A percentile compares a stretch with the other conserved stretches of the same genome.
Conservation (phyloP, 495 filamentous ascomycete species). For the Penicillium herquei region DNA sequence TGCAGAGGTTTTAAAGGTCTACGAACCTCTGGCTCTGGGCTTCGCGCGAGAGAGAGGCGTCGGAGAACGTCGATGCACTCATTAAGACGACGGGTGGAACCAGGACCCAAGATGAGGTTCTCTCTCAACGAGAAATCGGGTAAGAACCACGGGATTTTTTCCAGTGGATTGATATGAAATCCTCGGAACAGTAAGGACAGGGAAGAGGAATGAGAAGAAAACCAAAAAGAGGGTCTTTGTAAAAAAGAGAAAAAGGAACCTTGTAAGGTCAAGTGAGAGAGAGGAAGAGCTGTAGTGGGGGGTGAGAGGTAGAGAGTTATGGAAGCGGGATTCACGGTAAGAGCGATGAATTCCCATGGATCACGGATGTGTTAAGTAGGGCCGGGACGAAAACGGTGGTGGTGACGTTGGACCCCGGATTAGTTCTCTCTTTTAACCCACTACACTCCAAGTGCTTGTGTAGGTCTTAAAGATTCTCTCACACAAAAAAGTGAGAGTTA, state of each 20-base stretch:
- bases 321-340: constrained; percentile 15
- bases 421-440: background rate
- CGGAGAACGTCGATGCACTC: constrained; percentile 47
- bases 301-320: background rate
- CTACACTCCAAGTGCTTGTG: background rate
- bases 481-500: too few relatives aligned
- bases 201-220: constrained; percentile 8
- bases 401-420: constrained; percentile 4
- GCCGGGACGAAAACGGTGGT: constrained; percentile 2
- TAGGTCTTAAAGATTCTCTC: background rate
- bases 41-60: constrained; percentile 47
- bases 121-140: background rate
- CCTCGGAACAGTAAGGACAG: constrained; percentile 2
- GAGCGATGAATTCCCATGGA: constrained; percentile 14
- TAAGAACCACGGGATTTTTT: background rate
- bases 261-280: background rate
- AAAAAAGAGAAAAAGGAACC: background rate
- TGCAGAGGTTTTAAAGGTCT: background rate
- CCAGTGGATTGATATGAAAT: constrained; percentile 1
- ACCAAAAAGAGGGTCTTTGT: constrained; percentile 19
- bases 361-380: constrained; percentile 1
- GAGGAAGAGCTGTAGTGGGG: constrained; percentile 13
- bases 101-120: background rate
- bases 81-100: constrained; percentile 43
- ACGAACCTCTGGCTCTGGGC: constrained; percentile 42